Evolutionary conservation across 192 early-diverging fungal genomes (phyloP), one percentile per base, ranked within the genome.

Genomic region (Gigaspora rosea): DNA sequence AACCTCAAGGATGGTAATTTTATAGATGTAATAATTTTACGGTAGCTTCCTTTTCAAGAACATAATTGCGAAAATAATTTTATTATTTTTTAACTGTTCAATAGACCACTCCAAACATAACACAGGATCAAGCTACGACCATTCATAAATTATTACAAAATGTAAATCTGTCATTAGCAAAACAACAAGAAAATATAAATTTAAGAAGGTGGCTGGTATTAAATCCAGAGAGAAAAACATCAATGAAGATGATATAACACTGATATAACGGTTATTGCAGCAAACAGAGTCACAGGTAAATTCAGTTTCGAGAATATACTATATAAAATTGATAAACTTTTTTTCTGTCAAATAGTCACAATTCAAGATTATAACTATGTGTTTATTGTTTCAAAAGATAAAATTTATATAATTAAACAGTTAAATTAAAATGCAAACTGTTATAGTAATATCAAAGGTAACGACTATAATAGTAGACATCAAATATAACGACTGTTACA

Each of bases 91-190:
- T 8, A 49, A n/a, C 16, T 15, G 27, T 27, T 27, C 27, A 27
- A 75, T 64, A 75, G 73, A 11, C 73, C 5, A 75, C 73, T 51
- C 22, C 32, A 75, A 49, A 49, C 12, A 63, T 75, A 41, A 63
- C 57, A 32, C 61, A 49, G 50, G 9, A 12, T 6, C 57, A 75
- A 36, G 73, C 73, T 5, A 63, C 41, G 2, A 47, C 20, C 1
- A 15, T 59, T 64, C 46, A 64, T 22, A 75, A 75, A 63, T 51
- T 75, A 50, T 61, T 75, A 32, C 59, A 75, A 54, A 75, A 75
- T 64, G 61, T 64, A 35, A 75, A 47, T 61, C 32, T 75, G 8
- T 63, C 64, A 22, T 61, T 75, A 8, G 73, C 8, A 50, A 75
- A 64, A 32, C 61, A 63, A 9, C 18, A 59, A 32, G 54, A 46